Percentiles rank a stretch among this genome's conserved stretches.
phyloP scores from a whole-genome alignment of 176 grass and related monocot species.

The Raddia guianensis region DNA sequence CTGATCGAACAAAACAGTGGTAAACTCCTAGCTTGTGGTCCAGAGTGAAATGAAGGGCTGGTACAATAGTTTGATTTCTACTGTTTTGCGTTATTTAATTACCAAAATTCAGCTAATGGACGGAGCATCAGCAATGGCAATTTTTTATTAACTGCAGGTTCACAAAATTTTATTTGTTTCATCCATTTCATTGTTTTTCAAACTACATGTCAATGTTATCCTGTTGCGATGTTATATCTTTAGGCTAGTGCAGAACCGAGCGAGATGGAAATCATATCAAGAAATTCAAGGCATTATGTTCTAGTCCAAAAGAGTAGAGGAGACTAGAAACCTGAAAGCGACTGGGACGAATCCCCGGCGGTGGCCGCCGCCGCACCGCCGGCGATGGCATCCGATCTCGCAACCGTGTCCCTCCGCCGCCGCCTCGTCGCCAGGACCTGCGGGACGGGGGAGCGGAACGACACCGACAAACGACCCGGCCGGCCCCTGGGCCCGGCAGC shows the following conservation, averaged over 20 bases:
- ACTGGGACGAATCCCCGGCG: slow-evolving; percentile 1
- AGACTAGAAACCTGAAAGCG: slow-evolving; percentile 36
- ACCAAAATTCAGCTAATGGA: not conserved
- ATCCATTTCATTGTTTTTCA: not conserved
- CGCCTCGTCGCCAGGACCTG: slow-evolving; percentile 19
- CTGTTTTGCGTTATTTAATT: not conserved
- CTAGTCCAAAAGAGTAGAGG: not conserved
- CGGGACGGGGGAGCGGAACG: not conserved
- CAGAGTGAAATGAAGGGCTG: not conserved
- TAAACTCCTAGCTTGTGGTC: slow-evolving; percentile 10
- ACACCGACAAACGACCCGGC: slow-evolving; percentile 12
- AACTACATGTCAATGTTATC: not conserved
- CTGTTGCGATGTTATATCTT: not conserved
- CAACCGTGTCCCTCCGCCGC: slow-evolving; percentile 27
- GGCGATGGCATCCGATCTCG: not conserved
- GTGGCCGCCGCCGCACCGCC: not conserved
- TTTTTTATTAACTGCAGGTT: not conserved
- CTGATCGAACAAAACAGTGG: not conserved
- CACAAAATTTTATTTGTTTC: not conserved
- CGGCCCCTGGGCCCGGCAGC: not conserved
- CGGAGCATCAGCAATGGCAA: not conserved
- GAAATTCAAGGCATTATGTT: not conserved
- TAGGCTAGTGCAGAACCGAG: not conserved
- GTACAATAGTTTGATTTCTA: not conserved
- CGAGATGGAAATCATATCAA: no score